These are phyloP conservation scores for Acanthamoeba healyi DNA, from an alignment of 208 protist genomes.

Conservation along the genomic window DNA sequence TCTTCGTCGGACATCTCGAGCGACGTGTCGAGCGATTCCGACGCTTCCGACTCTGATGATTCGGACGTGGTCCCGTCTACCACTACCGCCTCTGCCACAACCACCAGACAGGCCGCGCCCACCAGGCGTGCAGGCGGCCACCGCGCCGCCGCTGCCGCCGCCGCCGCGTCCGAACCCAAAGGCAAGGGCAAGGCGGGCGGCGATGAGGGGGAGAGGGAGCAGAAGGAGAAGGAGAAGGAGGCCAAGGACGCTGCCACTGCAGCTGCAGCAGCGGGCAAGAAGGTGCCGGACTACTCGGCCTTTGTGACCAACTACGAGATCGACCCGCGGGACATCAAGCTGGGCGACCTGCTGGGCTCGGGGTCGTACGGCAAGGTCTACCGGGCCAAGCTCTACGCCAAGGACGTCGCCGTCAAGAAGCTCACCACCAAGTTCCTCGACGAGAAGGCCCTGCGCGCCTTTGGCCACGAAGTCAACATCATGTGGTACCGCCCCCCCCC, in stretches of 20 bases:
- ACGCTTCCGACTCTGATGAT: background rate
- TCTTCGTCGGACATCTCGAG: background rate
- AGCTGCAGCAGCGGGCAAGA: background rate
- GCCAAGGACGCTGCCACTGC: too few species aligned
- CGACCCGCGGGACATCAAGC: conserved; percentile 65
- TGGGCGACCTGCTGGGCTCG: conserved; percentile 52
- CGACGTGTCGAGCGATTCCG: background rate
- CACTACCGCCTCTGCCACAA: background rate
- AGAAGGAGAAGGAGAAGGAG: background rate
- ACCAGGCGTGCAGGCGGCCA: background rate
- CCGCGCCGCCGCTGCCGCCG: background rate
- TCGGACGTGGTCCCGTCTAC: background rate
- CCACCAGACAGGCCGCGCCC: background rate
- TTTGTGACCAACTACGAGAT: conserved; percentile 70
- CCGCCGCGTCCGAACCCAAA: background rate
- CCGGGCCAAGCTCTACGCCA: conserved; percentile 46
- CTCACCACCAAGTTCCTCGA: conserved; percentile 58
- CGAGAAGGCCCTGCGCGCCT: conserved; percentile 16
- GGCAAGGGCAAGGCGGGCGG: background rate
- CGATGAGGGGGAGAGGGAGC: background rate
- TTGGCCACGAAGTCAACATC: conserved; percentile 57
- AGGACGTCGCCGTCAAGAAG: conserved; percentile 56
- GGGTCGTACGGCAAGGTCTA: conserved; percentile 57
- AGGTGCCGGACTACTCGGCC: conserved; percentile 5
- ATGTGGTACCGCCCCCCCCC: conserved; percentile 20